Conservation (phyloP, 768 basidiomycete genomes). For the Chalciporus pseudorubinellus region DNA sequence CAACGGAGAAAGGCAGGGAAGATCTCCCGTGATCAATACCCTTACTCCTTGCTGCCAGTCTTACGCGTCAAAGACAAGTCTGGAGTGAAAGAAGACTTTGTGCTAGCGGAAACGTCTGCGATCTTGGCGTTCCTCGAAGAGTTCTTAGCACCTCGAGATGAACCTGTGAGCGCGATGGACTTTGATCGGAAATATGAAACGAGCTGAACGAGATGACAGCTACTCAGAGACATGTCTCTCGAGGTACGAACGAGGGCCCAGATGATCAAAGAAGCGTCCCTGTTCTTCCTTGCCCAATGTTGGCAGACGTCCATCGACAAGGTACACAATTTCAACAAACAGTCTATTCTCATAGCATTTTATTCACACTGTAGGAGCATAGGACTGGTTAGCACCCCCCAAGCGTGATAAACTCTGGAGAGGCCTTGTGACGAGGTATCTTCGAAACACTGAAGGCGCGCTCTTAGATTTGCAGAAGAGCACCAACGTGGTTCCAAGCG, state of each 20-base stretch:
- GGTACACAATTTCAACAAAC: constrained; percentile 5
- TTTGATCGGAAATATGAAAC: background rate
- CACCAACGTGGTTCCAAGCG: constrained; percentile 11
- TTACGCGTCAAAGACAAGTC: constrained; percentile 18
- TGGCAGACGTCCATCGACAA: constrained; percentile 4
- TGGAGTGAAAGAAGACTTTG: constrained; percentile 9
- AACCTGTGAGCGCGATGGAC: constrained; percentile 10
- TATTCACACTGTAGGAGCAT: background rate
- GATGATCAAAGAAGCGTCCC: constrained; percentile 25
- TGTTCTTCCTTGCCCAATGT: constrained; percentile 19
- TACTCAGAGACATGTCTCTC: constrained; percentile 19
- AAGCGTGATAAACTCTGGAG: constrained; percentile 22
- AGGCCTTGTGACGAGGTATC: constrained; percentile 16
- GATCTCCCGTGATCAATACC: constrained; percentile 20
- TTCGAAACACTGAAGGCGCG: constrained; percentile 23
- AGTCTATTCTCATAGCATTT: background rate
- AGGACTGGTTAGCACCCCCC: constrained; percentile 24
- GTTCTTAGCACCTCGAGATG: constrained; percentile 12
- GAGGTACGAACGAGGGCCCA: constrained; percentile 13
- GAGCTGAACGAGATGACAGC: constrained; percentile 6
- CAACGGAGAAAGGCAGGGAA: constrained; percentile 13
- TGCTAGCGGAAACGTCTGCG: constrained; percentile 25
- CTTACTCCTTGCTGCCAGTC: constrained; percentile 25
- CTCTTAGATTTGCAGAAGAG: constrained; percentile 11
- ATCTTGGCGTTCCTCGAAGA: constrained; percentile 25